Evolutionary conservation across 1,284 basidiomycete genomes (phyloP), one percentile per base, ranked within the genome.

Genomic region (Microbotryum silenes-acaulis): DNA sequence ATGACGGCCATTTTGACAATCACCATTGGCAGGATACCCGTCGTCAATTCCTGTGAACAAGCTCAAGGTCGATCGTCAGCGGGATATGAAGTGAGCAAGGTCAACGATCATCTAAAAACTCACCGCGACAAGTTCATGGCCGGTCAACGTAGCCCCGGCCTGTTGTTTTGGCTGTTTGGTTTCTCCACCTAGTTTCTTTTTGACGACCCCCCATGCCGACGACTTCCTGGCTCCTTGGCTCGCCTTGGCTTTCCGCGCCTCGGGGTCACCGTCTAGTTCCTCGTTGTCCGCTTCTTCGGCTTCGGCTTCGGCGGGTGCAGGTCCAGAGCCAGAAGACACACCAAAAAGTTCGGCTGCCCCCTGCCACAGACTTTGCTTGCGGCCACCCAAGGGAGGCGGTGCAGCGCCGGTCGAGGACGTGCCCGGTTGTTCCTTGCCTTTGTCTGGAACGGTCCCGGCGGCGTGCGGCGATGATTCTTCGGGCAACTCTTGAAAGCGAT

Each of bases 1-100:
- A 69, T 64, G 37, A 64, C 52, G 8, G 55, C 60, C 67, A 69
- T 69, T 55, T 69, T 69, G 59, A 69, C 51, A 51, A 69, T 57
- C 12, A 67, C 67, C 52, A 69, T 61, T 8, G 67, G 67, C 1
- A 69, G 57, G 12, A 60, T 62, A 42, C 67, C 67, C 4, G 61
- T 62, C 16, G 67, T 59, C 48, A 69, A 56, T 52, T 66, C 65
- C 67, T 68, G 55, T 18, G 29, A 59, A 9, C 20, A n/a, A 12
- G 9, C 18, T 1, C 1, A 20, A n/a, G 6, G 18, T 12, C 31
- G 31, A 31, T 31, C 12, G 37, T 42, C 37, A 42, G 25, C 25
- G 45, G 5, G n/a, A 33, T 25, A 21, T 20, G 33, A 23, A 9
- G 5, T 10, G 27, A 25, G 21, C 18, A 33, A 3, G 9, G 10